Conservation (phyloP, 2,329 filamentous ascomycete genomes). For the Pseudocercospora fijiensis region DNA sequence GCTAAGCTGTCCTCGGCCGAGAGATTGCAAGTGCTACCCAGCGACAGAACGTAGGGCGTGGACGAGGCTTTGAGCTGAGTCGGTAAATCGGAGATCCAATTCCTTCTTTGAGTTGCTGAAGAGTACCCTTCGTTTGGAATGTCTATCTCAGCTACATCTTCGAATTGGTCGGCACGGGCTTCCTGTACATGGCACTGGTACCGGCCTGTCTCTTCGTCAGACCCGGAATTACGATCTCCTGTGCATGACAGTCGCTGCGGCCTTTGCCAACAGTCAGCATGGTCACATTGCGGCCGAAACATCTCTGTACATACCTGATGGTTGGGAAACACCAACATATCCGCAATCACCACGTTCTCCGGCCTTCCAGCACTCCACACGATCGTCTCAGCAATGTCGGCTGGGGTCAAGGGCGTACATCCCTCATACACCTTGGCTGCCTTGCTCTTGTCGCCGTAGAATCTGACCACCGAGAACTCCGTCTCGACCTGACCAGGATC, state of each 20-base stretch:
- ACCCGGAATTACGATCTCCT: slow-evolving; percentile 36
- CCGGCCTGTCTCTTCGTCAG: slow-evolving; percentile 22
- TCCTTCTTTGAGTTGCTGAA: neutral
- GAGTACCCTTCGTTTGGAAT: neutral
- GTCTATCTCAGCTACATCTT: slow-evolving; percentile 6
- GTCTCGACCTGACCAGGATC: slow-evolving; percentile 94
- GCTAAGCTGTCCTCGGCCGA: neutral
- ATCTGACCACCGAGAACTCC: slow-evolving; percentile 85
- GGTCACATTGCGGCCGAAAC: neutral
- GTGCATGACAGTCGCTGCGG: slow-evolving; percentile 50
- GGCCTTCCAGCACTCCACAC: slow-evolving; percentile 80
- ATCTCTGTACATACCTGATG: slow-evolving; percentile 68
- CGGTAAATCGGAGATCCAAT: neutral
- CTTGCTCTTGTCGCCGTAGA: slow-evolving; percentile 83
- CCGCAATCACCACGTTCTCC: slow-evolving; percentile 88
- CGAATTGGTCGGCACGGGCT: slow-evolving; percentile 9
- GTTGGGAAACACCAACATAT: slow-evolving; percentile 82
- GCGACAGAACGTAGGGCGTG: neutral
- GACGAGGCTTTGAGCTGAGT: neutral
- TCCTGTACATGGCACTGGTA: slow-evolving; percentile 19
- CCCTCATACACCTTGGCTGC: slow-evolving; percentile 88
- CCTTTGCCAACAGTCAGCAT: slow-evolving; percentile 31
- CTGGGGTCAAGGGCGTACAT: slow-evolving; percentile 78
- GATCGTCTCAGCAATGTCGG: slow-evolving; percentile 87
- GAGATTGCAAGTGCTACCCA: too few species aligned